Evolutionary conservation across 106 monocot species (phyloP).

Genomic region (Dendrobium catenatum): DNA sequence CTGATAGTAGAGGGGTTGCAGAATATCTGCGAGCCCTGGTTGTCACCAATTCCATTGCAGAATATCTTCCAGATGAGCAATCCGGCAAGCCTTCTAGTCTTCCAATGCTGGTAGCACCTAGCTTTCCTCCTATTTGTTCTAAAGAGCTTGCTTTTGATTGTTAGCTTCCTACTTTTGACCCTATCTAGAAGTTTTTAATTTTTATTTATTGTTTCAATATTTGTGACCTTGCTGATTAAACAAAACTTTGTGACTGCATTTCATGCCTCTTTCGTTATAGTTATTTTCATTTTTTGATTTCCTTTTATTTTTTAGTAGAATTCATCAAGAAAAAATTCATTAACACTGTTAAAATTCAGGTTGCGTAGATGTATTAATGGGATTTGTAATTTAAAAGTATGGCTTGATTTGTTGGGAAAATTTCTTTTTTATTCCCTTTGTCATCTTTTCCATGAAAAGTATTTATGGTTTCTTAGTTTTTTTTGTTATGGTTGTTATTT

Average conservation of each 20-base stretch:
- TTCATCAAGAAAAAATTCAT: background rate
- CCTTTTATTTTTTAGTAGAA: background rate
- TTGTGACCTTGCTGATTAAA: background rate
- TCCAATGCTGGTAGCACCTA: constrained; percentile 59
- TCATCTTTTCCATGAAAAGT: background rate
- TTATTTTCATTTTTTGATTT: background rate
- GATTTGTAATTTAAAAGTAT: background rate
- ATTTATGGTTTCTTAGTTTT: background rate
- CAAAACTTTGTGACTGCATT: background rate
- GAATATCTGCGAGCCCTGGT: constrained; percentile 89
- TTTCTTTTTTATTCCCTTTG: background rate
- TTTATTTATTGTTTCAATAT: background rate
- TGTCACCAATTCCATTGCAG: constrained; percentile 66
- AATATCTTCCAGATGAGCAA: constrained; percentile 72
- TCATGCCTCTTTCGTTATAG: background rate
- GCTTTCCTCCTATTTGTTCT: background rate
- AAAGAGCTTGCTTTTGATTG: background rate
- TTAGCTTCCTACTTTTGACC: background rate
- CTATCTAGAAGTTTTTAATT: background rate
- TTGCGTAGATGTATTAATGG: background rate
- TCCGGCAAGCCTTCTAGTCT: constrained; percentile 75
- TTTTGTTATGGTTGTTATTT: background rate
- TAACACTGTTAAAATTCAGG: background rate
- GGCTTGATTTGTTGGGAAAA: background rate
- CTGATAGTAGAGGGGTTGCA: constrained; percentile 79